Conservation (phyloP, 2,329 filamentous ascomycete genomes). For the Fusarium dlaminii region DNA sequence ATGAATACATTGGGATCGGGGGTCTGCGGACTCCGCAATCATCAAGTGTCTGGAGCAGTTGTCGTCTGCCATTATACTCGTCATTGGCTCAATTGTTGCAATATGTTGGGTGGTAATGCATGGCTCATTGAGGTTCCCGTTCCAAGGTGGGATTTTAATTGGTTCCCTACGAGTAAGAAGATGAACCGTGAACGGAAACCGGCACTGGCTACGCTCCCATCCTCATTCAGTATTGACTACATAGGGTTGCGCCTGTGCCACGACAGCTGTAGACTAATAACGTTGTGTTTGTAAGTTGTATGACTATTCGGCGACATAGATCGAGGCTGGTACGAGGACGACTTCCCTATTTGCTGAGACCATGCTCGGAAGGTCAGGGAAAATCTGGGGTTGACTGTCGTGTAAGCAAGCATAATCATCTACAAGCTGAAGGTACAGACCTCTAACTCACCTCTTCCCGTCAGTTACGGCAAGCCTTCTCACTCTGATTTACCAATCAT, state of each 20-base stretch:
- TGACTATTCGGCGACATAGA: too few relatives aligned
- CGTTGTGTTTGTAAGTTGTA: too few relatives aligned
- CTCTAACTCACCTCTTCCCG: not conserved
- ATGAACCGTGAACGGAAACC: not conserved
- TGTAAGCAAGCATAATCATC: not conserved
- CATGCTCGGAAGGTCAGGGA: not conserved
- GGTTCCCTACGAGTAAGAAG: not conserved
- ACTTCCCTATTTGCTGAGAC: not conserved
- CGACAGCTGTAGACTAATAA: fast-evolving
- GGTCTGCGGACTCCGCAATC: not conserved
- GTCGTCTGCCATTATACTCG: too few relatives aligned
- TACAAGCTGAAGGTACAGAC: fast-evolving
- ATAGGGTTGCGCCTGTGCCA: not conserved
- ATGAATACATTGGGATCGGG: not conserved
- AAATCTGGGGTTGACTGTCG: not conserved
- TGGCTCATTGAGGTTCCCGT: not conserved
- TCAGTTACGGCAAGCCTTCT: not conserved
- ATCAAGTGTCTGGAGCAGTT: not conserved
- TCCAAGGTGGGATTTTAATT: fast-evolving
- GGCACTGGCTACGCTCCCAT: fast-evolving
- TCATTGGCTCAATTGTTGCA: fast-evolving
- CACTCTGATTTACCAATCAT: too few relatives aligned
- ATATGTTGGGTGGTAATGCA: not conserved
- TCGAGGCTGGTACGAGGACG: not conserved
- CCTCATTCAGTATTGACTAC: too few relatives aligned